Evolutionary conservation across 177 flowering plant genomes (phyloP).

Genomic region (Vitis hybrid): DNA sequence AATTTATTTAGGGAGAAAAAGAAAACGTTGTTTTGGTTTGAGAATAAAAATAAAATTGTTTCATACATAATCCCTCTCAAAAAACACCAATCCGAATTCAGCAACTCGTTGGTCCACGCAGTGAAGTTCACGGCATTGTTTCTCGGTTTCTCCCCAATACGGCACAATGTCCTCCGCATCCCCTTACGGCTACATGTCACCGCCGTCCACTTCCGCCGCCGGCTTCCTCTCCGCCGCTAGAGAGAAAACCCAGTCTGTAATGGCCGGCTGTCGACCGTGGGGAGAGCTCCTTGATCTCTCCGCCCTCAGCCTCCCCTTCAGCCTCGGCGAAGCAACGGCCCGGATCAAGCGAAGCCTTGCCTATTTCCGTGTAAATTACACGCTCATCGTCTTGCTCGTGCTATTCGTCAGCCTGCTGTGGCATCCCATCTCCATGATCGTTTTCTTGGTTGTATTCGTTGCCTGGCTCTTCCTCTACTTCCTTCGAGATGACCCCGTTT

Average conservation of each 20-base stretch:
- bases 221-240: conserved; percentile 12
- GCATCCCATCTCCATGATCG: conserved; percentile 56
- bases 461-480: conserved; percentile 62
- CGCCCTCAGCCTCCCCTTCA: conserved; percentile 40
- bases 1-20: no score
- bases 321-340: conserved; percentile 40
- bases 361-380: conserved; percentile 57
- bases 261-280: conserved; percentile 55
- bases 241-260: conserved; percentile 11
- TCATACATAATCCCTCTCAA: no score
- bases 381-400: conserved; percentile 33
- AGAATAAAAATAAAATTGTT: no score
- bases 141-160: no score
- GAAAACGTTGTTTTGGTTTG: no score
- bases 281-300: conserved; percentile 36
- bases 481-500: conserved; percentile 48
- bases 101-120: no score
- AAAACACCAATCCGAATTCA: no score
- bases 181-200: no score
- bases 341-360: conserved; percentile 48
- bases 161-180: no score
- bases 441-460: conserved; percentile 38
- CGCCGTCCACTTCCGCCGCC: conserved; percentile 11
- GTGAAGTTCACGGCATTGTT: no score
- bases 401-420: conserved; percentile 46